Base-by-base conservation (phyloP, 306 rosid genomes). In the Cucurbita ficifolia region DNA sequence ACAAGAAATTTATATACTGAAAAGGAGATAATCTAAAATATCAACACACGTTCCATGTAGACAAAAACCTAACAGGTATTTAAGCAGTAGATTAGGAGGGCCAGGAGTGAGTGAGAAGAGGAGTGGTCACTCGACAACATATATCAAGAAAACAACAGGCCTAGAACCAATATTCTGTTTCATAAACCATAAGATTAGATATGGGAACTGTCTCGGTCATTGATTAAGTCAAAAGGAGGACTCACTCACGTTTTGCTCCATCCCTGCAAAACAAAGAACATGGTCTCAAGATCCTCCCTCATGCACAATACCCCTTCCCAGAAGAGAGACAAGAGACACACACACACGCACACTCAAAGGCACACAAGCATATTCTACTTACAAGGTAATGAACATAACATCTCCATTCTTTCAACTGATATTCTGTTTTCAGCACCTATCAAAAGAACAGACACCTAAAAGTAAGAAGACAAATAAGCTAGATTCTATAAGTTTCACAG, bases 381-480 rank as follows among this genome's bases (percentile, higher is more conserved):
- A 93, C 98, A 51, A 63, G 87, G 79, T 93, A 93, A 80, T 90
- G 97, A 81, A 93, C 84, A 45, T n/a, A 55, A 81, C 80, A 86
- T 24, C 70, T 75, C 92, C 91, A 88, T 10, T 63, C 79, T 8
- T 73, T 79, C 49, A 7, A 40, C 73, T 64, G 70, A 76, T 72
- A 73, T 17, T 84, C 83, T 24, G 81, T 79, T 53, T 63, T 71
- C 53, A 51, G 64, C 73, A 90, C 96, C 98, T 90, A 55, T 52
- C 33, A 79, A 83, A 70, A 49, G 77, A 58, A 77, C 57, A 18
- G 56, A 57, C 50, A 40, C 18, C 50, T 14, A 8, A 7, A 43
- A 65, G 36, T 39, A 67, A 67, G 72, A 62, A 42, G 72, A 11
- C 49, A 67, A 21, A 60, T 6, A 60, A 36, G 45, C 72, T 17